Conservation (phyloP, 805 yeast species). For the Candida mattraensis region DNA sequence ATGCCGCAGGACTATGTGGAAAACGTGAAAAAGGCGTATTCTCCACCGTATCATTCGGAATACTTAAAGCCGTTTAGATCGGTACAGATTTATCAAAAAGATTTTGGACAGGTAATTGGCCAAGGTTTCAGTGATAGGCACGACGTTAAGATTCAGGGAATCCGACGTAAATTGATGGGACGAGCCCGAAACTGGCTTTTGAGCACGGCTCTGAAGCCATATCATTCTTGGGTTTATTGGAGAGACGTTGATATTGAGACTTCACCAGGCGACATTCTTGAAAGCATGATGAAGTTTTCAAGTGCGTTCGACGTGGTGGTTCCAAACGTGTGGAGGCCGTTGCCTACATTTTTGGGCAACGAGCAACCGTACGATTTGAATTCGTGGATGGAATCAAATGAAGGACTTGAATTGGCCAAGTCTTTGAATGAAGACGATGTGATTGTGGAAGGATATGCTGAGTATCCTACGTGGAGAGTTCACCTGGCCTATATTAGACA, state of each 20-base stretch:
- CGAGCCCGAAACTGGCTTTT: conserved; percentile 85
- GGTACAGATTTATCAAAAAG: conserved; percentile 76
- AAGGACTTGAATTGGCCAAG: conserved; percentile 66
- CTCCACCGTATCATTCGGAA: conserved; percentile 63
- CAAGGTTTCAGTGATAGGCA: conserved; percentile 84
- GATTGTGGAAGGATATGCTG: conserved; percentile 86
- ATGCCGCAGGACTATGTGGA: conserved; percentile 64
- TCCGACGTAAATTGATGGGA: conserved; percentile 81
- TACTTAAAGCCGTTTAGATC: conserved; percentile 72
- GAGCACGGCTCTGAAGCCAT: conserved; percentile 70
- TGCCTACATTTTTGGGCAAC: conserved; percentile 85
- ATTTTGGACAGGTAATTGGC: conserved; percentile 81
- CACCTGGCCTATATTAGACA: conserved; percentile 75
- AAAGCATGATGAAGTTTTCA: conserved; percentile 63
- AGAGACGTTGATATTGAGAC: conserved; percentile 83
- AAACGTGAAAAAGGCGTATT: conserved; percentile 56
- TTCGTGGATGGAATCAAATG: conserved; percentile 90
- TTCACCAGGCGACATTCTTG: conserved; percentile 75
- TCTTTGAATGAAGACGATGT: conserved; percentile 76
- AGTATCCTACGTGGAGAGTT: conserved; percentile 82
- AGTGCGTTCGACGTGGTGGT: conserved; percentile 68
- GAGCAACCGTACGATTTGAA: conserved; percentile 96
- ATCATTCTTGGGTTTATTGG: conserved; percentile 92
- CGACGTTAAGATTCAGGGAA: conserved; percentile 83
- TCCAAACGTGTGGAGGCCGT: conserved; percentile 96